Evolutionary conservation across 495 filamentous ascomycete genomes (phyloP).

Genomic region (Parathielavia hyrcaniae): DNA sequence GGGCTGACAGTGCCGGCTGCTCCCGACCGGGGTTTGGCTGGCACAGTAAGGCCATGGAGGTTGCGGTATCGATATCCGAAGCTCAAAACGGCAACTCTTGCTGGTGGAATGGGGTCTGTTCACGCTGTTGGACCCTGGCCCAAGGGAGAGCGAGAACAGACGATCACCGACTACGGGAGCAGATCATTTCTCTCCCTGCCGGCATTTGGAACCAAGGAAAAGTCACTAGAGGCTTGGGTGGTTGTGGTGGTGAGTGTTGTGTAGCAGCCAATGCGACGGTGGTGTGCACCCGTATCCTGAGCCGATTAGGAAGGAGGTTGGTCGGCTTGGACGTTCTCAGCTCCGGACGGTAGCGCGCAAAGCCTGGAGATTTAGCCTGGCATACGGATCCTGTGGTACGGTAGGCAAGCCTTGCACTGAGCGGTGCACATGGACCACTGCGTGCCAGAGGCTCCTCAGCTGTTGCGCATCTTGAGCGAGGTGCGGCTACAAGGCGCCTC

Average conservation of each 20-base stretch:
- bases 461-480: background rate
- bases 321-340: slow-evolving; percentile 16
- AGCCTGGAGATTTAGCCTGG: slow-evolving; percentile 19
- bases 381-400: no score
- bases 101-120: slow-evolving; percentile 16
- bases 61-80: slow-evolving; percentile 1
- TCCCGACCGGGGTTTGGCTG: slow-evolving; percentile 10
- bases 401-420: slow-evolving; percentile 17
- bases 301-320: slow-evolving; percentile 13
- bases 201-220: slow-evolving; percentile 22
- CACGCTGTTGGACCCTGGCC: background rate
- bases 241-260: slow-evolving; percentile 6
- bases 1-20: slow-evolving; percentile 13
- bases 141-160: slow-evolving; percentile 4
- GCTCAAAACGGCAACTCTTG: slow-evolving; percentile 14
- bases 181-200: slow-evolving; percentile 29
- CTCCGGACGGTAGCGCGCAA: slow-evolving; percentile 16
- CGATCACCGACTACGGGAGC: slow-evolving; percentile 28
- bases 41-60: slow-evolving; percentile 18
- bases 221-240: slow-evolving; percentile 1
- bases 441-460: background rate
- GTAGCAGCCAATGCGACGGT: slow-evolving; percentile 6
- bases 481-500: background rate
- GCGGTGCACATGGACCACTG: background rate
- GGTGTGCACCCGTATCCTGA: slow-evolving; percentile 6